phyloP scores from a whole-genome alignment of 2,329 filamentous ascomycete species.

The Fusarium robinianum region DNA sequence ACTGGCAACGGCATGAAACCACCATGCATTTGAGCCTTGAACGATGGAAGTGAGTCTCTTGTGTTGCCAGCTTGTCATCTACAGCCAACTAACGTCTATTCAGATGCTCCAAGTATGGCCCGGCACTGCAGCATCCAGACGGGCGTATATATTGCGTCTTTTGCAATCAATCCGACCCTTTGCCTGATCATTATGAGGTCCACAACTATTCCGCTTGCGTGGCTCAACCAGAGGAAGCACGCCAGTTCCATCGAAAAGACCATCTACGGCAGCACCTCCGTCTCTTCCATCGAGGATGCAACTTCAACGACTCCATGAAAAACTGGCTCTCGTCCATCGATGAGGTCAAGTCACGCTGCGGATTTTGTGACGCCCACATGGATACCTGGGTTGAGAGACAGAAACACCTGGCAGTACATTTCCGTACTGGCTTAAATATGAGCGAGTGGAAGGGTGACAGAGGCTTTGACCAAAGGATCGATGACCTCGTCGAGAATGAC shows the following conservation, averaged over 20 bases:
- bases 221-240: neutral
- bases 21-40: conserved; percentile 11
- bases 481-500: conserved; percentile 5
- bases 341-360: conserved; percentile 8
- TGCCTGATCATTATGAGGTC: neutral
- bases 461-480: conserved; percentile 4
- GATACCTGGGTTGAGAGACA: conserved; percentile 3
- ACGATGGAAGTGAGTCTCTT: conserved; percentile 6
- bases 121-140: neutral
- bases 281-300: neutral
- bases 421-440: conserved; percentile 2
- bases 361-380: conserved; percentile 1
- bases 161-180: conserved; percentile 1
- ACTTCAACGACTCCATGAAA: neutral
- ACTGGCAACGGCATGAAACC: conserved; percentile 18
- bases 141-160: conserved; percentile 1
- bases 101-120: conserved; percentile 7
- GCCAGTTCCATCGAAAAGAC: conserved; percentile 6
- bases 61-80: neutral
- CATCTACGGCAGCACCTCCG: conserved; percentile 8
- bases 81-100: neutral
- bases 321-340: conserved; percentile 3
- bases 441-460: conserved; percentile 8
- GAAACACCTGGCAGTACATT: conserved; percentile 7
- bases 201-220: conserved; percentile 4